These are phyloP conservation scores for Tillandsia leiboldiana DNA, from an alignment of 176 grass and related monocot genomes.

Conservation along the genomic window DNA sequence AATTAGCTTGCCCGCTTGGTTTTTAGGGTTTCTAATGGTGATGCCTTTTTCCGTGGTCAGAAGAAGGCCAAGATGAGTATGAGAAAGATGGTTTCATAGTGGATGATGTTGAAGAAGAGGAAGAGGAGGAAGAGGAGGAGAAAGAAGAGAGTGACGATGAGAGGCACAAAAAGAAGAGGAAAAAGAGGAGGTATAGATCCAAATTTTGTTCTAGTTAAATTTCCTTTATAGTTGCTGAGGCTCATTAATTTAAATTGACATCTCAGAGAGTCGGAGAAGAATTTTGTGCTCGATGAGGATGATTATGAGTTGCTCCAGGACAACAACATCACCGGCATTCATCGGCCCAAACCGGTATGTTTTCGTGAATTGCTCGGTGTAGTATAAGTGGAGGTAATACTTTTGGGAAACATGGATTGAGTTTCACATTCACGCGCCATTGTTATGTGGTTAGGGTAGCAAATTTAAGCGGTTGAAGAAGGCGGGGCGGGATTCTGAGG, in stretches of 20 bases:
- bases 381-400: background rate
- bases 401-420: background rate
- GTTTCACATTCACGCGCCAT: background rate
- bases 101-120: slow-evolving; percentile 81
- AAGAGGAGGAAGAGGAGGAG: slow-evolving; percentile 60
- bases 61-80: slow-evolving; percentile 79
- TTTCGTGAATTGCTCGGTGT: background rate
- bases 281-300: slow-evolving; percentile 87
- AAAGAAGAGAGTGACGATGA: slow-evolving; percentile 61
- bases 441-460: slow-evolving; percentile 30
- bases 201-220: background rate
- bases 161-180: slow-evolving; percentile 70
- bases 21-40: slow-evolving; percentile 4
- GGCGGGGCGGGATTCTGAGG: slow-evolving; percentile 63
- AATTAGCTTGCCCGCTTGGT: background rate
- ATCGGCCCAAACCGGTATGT: slow-evolving; percentile 66
- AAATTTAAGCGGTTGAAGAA: slow-evolving; percentile 96
- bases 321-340: slow-evolving; percentile 81
- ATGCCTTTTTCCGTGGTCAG: slow-evolving; percentile 27
- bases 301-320: slow-evolving; percentile 95
- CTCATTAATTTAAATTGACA: background rate
- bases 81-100: slow-evolving; percentile 98
- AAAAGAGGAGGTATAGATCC: slow-evolving; percentile 53
- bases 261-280: slow-evolving; percentile 64
- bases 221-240: background rate